phyloP scores from a whole-genome alignment of 305 asterid species.

The Solanum hybrid region DNA sequence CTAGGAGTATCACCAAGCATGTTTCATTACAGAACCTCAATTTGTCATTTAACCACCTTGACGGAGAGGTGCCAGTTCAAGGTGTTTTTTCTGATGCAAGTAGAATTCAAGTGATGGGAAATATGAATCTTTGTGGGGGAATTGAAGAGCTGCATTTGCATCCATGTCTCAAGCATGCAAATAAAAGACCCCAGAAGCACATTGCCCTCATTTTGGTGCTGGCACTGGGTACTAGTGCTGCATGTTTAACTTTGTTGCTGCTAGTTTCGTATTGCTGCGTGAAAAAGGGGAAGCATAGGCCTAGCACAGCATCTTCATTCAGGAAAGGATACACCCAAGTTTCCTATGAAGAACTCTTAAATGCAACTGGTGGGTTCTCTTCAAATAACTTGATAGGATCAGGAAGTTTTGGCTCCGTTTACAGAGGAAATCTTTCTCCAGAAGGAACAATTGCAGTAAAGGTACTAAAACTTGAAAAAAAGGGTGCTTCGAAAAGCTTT shows the following conservation, averaged over 20 bases:
- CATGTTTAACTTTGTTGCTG: background rate
- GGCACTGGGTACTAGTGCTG: background rate
- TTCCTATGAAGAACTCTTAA: constrained; percentile 19
- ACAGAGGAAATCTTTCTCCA: constrained; percentile 13
- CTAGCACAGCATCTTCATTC: background rate
- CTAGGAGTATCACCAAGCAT: background rate
- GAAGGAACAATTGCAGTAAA: constrained; percentile 14
- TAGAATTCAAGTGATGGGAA: constrained; percentile 19
- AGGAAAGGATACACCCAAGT: constrained; percentile 11
- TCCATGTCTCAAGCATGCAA: constrained; percentile 12
- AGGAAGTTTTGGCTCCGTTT: constrained; percentile 21
- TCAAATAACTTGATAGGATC: constrained; percentile 15
- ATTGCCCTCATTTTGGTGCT: constrained; percentile 1
- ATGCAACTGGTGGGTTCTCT: constrained; percentile 24
- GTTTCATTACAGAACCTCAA: constrained; percentile 12
- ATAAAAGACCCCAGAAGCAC: background rate
- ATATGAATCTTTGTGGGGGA: constrained; percentile 26
- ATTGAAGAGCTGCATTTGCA: constrained; percentile 15
- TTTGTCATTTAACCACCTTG: constrained; percentile 27
- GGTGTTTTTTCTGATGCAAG: constrained; percentile 19
- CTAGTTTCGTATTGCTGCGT: constrained; percentile 6
- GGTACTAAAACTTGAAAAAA: constrained; percentile 17
- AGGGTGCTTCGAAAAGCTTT: constrained; percentile 27
- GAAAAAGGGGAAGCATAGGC: background rate
- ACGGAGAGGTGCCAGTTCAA: constrained; percentile 30